Evolutionary conservation across 106 monocot genomes (phyloP), one percentile per base, ranked within the genome.

Genomic region (Allium sativum): DNA sequence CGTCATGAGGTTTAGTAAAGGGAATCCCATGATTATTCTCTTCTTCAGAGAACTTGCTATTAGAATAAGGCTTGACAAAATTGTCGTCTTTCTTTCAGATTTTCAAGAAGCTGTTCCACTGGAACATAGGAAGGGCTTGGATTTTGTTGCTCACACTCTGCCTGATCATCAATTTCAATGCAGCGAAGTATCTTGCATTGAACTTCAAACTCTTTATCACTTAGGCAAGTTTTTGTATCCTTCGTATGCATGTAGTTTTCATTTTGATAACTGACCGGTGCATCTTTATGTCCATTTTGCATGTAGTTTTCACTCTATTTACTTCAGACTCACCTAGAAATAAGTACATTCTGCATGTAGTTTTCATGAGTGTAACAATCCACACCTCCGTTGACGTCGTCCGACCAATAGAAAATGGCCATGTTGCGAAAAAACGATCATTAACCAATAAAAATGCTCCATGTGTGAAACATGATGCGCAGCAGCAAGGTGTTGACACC

Each of bases 141-240:
- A 72, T 18, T 47, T 50, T 19, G 56, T 62, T 56, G 31, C 18
- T 64, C 68, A 18, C 16, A 59, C 69, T 20, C 68, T 44, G 51
- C 21, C 59, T 76, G 40, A 42, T 69, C 74, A 74, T 81, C 81
- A 53, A 79, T 70, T 70, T 99, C 98, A 57, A 99, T 85, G 58
- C 96, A 98, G 22, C 65, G 68, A 55, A 99, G 92, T 71, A 85
- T 92, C 70, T 88, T 92, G 76, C 96, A 91, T 41, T 61, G 42
- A 52, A 84, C 90, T 55, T 96, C 87, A 19, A 62, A 72, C 45
- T 86, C 79, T 76, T 78, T 77, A 68, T 31, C 31, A 47, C 56
- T 52, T 40, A 64, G 70, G 52, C 57, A 55, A 67, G 62, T 50
- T 40, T 15, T 31, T 22, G 65, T 54, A 9, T 72, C 69, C 40